These are phyloP conservation scores for Herpetomonas tarakana DNA, from an alignment of 208 protist genomes.

Conservation along the genomic window DNA sequence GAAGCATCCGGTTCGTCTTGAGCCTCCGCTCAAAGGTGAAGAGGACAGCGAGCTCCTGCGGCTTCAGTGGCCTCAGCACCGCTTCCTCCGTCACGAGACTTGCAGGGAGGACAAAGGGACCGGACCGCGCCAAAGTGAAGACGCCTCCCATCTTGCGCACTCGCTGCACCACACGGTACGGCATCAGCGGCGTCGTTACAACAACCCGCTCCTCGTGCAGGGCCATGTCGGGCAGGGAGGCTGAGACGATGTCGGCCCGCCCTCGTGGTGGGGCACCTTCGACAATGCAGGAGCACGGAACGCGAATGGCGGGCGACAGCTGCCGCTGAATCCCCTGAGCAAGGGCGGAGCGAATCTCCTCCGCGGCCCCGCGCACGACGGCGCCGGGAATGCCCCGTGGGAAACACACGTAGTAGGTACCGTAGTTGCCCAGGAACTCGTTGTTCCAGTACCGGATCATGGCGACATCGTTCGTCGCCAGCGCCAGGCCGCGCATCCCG, in stretches of 20 bases:
- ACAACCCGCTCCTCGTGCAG: slow-evolving; percentile 49
- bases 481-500: slow-evolving; percentile 68
- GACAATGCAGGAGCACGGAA: slow-evolving; percentile 56
- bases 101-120: slow-evolving; percentile 59
- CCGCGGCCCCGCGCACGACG: slow-evolving; percentile 33
- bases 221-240: slow-evolving; percentile 11
- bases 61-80: slow-evolving; percentile 30
- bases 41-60: slow-evolving; percentile 66
- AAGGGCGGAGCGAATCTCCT: slow-evolving; percentile 29
- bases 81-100: slow-evolving; percentile 27
- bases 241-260: slow-evolving; percentile 5
- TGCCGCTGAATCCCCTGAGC: slow-evolving; percentile 28
- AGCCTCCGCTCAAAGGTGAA: slow-evolving; percentile 84
- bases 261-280: slow-evolving; percentile 1
- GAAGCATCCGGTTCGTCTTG: slow-evolving; percentile 80
- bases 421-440: slow-evolving; percentile 82
- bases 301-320: slow-evolving; percentile 21
- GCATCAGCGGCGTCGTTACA: slow-evolving; percentile 68
- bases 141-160: slow-evolving; percentile 50
- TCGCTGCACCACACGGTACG: slow-evolving; percentile 52
- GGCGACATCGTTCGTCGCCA: slow-evolving; percentile 82
- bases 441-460: slow-evolving; percentile 91
- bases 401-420: slow-evolving; percentile 83
- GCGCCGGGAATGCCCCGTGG: slow-evolving; percentile 48
- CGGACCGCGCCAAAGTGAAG: slow-evolving; percentile 59